phyloP scores from a whole-genome alignment of 495 filamentous ascomycete species.

The Penicillium ucsense region DNA sequence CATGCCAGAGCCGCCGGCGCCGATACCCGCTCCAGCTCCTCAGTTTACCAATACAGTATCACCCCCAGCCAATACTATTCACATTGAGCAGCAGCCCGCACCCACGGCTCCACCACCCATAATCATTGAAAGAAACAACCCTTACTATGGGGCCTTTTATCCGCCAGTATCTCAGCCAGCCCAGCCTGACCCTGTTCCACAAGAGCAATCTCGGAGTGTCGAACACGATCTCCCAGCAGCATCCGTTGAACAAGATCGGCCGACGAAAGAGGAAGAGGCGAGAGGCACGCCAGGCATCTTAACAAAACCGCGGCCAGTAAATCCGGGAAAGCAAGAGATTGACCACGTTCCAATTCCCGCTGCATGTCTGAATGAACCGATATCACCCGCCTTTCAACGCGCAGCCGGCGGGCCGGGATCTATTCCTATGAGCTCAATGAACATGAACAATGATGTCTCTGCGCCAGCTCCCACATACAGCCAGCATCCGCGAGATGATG shows the following conservation, averaged over 20 bases:
- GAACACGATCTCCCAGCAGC: background rate
- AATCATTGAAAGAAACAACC: background rate
- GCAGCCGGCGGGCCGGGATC: constrained; percentile 31
- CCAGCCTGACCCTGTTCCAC: background rate
- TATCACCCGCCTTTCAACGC: constrained; percentile 32
- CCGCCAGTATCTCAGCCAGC: background rate
- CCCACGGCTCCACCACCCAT: background rate
- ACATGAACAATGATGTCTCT: constrained; percentile 21
- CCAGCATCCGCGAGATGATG: constrained; percentile 10
- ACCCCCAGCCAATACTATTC: background rate
- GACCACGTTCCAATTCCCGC: background rate
- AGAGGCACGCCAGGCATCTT: background rate
- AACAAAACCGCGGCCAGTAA: background rate
- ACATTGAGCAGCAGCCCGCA: background rate
- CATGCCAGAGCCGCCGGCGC: constrained; percentile 5
- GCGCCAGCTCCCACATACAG: constrained; percentile 28
- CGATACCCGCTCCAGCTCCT: constrained; percentile 1
- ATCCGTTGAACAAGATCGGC: background rate
- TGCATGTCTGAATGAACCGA: constrained; percentile 8
- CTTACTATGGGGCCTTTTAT: background rate
- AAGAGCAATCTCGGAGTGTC: background rate
- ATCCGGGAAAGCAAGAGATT: background rate
- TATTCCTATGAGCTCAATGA: constrained; percentile 39
- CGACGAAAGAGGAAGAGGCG: background rate
- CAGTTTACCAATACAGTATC: constrained; percentile 2